Conservation (phyloP, 169 alveolate genomes). For the Perkinsus marinus region DNA sequence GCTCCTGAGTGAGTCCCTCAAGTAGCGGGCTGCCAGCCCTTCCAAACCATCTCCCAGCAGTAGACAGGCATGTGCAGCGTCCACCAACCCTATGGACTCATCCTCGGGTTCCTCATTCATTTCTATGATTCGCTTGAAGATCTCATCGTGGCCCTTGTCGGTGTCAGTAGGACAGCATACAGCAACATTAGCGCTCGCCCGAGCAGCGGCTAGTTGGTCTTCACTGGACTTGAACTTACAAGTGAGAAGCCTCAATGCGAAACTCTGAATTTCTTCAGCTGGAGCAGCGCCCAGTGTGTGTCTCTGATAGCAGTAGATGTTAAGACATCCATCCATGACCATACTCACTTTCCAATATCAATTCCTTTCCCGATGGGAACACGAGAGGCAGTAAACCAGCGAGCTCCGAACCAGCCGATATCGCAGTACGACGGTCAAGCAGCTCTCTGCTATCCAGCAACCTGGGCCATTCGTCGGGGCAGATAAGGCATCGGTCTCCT, state of each 20-base stretch:
- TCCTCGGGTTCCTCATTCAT: neutral
- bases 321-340: no score
- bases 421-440: neutral
- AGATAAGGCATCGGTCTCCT: neutral
- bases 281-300: neutral
- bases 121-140: neutral
- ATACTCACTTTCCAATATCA: neutral
- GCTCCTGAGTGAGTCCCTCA: neutral
- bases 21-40: neutral
- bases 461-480: neutral
- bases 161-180: neutral
- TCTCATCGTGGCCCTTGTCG: neutral
- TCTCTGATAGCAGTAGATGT: neutral
- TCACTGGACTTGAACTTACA: neutral
- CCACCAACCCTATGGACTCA: neutral
- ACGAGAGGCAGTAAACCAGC: neutral
- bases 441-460: neutral
- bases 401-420: neutral
- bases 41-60: neutral
- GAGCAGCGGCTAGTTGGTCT: neutral
- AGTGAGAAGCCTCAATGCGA: neutral
- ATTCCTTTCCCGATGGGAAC: neutral
- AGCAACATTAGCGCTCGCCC: neutral
- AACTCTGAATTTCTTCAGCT: neutral
- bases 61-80: neutral